Evolutionary conservation across 2,329 filamentous ascomycete species (phyloP).

Genomic region (Celoporthe dispersa): DNA sequence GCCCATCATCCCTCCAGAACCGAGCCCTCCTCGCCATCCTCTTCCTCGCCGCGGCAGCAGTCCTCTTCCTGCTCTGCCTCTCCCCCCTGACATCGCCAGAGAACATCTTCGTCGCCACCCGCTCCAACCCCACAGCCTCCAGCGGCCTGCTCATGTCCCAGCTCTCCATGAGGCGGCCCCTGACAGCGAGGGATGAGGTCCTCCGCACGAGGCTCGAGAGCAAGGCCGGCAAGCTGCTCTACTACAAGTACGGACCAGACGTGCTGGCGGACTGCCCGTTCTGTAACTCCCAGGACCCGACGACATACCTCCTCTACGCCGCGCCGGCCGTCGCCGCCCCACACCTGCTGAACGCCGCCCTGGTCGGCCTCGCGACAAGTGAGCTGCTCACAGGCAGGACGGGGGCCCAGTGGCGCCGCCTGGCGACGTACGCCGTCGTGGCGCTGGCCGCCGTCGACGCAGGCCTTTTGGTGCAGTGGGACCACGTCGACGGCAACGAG

Average conservation of each 20-base stretch:
- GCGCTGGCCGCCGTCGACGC: conserved; percentile 66
- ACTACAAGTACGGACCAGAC: conserved; percentile 80
- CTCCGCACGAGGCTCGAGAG: conserved; percentile 72
- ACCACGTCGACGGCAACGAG: conserved; percentile 64
- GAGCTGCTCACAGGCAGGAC: conserved; percentile 65
- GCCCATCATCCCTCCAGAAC: conserved; percentile 61
- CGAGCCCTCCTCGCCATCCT: conserved; percentile 66
- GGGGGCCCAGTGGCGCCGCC: conserved; percentile 69
- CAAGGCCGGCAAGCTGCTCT: conserved; percentile 75
- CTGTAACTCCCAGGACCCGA: conserved; percentile 72
- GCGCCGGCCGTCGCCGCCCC: conserved; percentile 73
- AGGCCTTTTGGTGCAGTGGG: conserved; percentile 68
- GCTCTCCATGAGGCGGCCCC: conserved; percentile 62
- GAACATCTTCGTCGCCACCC: conserved; percentile 80
- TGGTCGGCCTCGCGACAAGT: conserved; percentile 76
- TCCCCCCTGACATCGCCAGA: conserved; percentile 72
- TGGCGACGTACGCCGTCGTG: conserved; percentile 67
- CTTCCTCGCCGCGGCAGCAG: conserved; percentile 47
- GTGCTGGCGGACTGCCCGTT: conserved; percentile 79
- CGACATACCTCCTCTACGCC: conserved; percentile 79
- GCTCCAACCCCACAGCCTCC: conserved; percentile 84
- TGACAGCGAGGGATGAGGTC: conserved; percentile 64
- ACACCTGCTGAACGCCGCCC: conserved; percentile 78
- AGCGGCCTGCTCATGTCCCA: conserved; percentile 83
- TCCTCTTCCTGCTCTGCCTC: conserved; percentile 64